Evolutionary conservation across 495 filamentous ascomycete genomes (phyloP), one percentile per base, ranked within the genome.

Genomic region (Xylaria grammica): DNA sequence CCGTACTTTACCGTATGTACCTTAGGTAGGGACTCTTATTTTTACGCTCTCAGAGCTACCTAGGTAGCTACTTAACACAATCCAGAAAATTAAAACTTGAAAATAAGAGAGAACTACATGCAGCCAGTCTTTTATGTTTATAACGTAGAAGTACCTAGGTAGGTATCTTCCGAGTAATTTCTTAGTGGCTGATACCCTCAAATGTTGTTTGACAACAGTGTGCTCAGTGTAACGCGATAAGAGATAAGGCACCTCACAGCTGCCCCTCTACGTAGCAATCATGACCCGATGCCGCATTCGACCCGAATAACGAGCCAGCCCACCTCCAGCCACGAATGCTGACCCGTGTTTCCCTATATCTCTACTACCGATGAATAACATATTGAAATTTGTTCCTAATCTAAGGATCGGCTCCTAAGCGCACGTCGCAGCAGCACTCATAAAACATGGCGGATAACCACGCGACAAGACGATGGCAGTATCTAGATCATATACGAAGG

Each of bases 401-500:
- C 29, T 36, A 15, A n/a, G 20, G n/a, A 38, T 11, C n/a, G 20
- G 3, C 5, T 27, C 15, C 19, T 11, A 10, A 22, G 38, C 3
- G 15, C 58, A 2, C 30, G 20, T 42, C 38, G 38, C 30, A 38
- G 45, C 26, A 15, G n/a, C 38, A 26, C 26, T 38, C 50, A 29
- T 42, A 32, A n/a, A 65, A 64, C 44, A 63, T 69, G 49, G 52
- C 62, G 2, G 52, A 17, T 44, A 51, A 13, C 29, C 50, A 58
- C 17, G 38, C 50, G 26, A 44, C 62, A 36, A 61, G 32, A 91
- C 63, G 72, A 58, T 74, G 92, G 94, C 87, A 84, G 77, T 87
- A 95, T 73, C 86, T 98, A 45, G 86, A 97, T 69, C 87, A 83
- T 42, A 86, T 97, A 59, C 82, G 96, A 19, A 87, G 78, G 57